These are phyloP conservation scores for Cutaneotrichosporon mucoides DNA, from an alignment of 1,284 basidiomycete species.

Conservation along the genomic window DNA sequence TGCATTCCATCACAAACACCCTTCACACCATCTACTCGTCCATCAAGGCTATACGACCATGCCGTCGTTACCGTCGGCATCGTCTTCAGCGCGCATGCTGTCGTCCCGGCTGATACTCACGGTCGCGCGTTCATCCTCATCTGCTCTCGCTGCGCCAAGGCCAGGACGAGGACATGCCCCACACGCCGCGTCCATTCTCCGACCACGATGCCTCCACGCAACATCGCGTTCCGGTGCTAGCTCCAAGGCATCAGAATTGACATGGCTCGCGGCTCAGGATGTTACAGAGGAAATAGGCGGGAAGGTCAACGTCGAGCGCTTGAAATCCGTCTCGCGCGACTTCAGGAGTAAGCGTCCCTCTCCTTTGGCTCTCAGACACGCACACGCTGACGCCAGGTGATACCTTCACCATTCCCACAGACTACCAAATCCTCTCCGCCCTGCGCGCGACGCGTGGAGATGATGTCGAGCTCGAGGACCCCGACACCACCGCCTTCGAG, in stretches of 20 bases:
- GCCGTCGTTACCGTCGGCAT: too few species aligned
- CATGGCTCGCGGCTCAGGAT: conserved; percentile 9
- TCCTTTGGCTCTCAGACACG: neutral
- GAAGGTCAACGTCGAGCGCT: conserved; percentile 40
- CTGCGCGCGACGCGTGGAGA: conserved; percentile 54
- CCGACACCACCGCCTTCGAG: conserved; percentile 65
- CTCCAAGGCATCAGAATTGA: neutral
- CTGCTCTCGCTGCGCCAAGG: too few species aligned
- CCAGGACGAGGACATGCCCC: too few species aligned
- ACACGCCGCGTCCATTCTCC: too few species aligned
- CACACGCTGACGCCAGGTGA: conserved; percentile 40
- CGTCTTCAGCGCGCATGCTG: too few species aligned
- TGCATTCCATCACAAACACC: too few species aligned
- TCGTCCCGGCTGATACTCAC: too few species aligned
- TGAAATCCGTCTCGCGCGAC: conserved; percentile 40
- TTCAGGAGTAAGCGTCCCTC: conserved; percentile 46
- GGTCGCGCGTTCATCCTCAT: too few species aligned
- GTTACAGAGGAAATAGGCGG: conserved; percentile 39
- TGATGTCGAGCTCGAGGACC: conserved; percentile 53
- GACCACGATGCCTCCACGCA: neutral
- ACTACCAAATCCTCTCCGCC: conserved; percentile 52
- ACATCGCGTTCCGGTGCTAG: too few species aligned
- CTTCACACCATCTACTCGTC: too few species aligned
- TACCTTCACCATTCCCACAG: conserved; percentile 53
- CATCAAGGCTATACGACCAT: too few species aligned